A percentile compares a stretch with the other conserved stretches of the same genome.
These are phyloP conservation scores for Ploettnerulaceae sp. DNA, from an alignment of 2,329 filamentous ascomycete genomes.

Conservation along the genomic window DNA sequence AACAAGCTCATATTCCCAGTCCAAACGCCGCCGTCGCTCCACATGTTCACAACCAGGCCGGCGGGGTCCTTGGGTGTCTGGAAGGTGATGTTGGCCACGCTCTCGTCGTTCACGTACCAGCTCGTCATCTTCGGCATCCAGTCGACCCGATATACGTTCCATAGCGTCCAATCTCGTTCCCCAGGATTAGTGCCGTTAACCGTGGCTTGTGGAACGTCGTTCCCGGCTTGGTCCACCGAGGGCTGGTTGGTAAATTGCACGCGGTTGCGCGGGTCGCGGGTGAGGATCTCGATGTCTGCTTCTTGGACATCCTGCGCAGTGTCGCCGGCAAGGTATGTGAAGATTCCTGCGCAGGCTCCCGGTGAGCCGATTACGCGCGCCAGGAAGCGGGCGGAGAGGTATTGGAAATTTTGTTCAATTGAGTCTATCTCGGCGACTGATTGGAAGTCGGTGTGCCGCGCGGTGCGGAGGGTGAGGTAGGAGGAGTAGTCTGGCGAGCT, in stretches of 20 bases:
- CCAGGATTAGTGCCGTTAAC: conserved; percentile 23
- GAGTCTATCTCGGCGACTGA: conserved; percentile 31
- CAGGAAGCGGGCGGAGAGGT: conserved; percentile 29
- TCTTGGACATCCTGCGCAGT: conserved; percentile 25
- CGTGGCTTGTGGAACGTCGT: conserved; percentile 21
- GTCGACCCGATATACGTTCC: conserved; percentile 32
- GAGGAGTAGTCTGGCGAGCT: conserved; percentile 21
- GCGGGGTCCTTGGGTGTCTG: conserved; percentile 28
- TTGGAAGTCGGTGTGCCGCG: conserved; percentile 28
- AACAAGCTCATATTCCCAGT: conserved; percentile 29
- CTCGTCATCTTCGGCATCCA: conserved; percentile 30
- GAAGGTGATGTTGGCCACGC: conserved; percentile 27
- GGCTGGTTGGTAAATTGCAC: conserved; percentile 34
- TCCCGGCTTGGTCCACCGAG: conserved; percentile 21
- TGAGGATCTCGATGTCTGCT: conserved; percentile 34
- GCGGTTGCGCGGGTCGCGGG: conserved; percentile 22
- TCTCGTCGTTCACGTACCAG: conserved; percentile 32
- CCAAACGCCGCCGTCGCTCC: conserved; percentile 32
- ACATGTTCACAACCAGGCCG: conserved; percentile 32
- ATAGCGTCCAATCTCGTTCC: conserved; percentile 25
- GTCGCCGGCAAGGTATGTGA: conserved; percentile 27
- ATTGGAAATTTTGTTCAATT: conserved; percentile 25
- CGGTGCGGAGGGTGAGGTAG: conserved; percentile 32
- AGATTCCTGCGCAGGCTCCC: conserved; percentile 32
- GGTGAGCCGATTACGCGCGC: conserved; percentile 29